Percentiles rank a stretch among this genome's conserved stretches.
Conservation (phyloP, 306 rosid species). For the Medicago arabica region DNA sequence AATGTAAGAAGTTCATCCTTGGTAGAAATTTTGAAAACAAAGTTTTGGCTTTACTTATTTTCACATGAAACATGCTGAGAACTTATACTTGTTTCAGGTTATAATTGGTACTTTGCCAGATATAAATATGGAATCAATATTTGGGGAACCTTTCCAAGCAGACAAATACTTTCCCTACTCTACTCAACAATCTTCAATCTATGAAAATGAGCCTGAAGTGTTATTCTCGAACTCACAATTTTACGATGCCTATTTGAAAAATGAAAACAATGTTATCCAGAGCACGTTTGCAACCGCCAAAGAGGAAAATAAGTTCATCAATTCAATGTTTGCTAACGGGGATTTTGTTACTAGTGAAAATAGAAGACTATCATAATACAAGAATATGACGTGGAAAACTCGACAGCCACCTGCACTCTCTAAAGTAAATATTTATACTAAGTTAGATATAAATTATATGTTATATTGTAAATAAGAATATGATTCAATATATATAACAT, state of each 20-base stretch:
- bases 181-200: background rate
- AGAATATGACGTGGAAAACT: too few species aligned
- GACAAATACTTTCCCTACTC: background rate
- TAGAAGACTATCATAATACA: background rate
- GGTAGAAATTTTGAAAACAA: background rate
- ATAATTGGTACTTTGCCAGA: background rate
- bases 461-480: too few species aligned
- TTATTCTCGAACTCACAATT: background rate
- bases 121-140: constrained; percentile 10
- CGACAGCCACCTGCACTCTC: too few species aligned
- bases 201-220: background rate
- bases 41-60: background rate
- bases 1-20: constrained; percentile 51
- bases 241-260: background rate
- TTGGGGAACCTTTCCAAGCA: background rate
- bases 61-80: constrained; percentile 17
- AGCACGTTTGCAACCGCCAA: background rate
- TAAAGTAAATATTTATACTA: too few species aligned
- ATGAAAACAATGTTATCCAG: background rate
- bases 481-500: background rate
- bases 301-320: constrained; percentile 29
- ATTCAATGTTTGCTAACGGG: background rate
- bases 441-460: too few species aligned
- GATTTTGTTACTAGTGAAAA: background rate
- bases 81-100: constrained; percentile 40